Percentiles rank a stretch among this genome's conserved stretches.
Evolutionary conservation across 108 stramenopile species (phyloP).

Genomic region (Cyclotella kingstonii): DNA sequence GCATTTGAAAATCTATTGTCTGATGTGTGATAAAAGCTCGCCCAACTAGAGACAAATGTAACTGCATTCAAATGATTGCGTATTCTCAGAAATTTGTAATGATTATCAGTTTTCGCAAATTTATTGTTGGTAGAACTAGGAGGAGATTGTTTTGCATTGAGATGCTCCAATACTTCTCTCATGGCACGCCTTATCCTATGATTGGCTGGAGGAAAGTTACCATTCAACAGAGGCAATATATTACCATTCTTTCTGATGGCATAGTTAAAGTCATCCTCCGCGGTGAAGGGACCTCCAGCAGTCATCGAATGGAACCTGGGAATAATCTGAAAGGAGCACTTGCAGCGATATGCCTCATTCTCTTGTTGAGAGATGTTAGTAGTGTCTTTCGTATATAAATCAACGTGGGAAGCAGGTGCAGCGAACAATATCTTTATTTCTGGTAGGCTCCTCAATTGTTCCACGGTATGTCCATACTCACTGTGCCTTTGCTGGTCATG

Average conservation of each 20-base stretch:
- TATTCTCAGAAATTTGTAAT: conserved; percentile 11
- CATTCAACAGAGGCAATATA: conserved; percentile 35
- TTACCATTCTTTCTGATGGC: conserved; percentile 47
- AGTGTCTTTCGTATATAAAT: background rate
- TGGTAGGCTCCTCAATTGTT: background rate
- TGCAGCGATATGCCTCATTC: conserved; percentile 52
- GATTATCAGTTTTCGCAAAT: background rate
- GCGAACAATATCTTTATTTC: conserved; percentile 7
- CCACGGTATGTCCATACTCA: background rate
- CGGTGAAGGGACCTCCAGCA: background rate
- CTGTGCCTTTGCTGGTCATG: background rate
- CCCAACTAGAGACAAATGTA: conserved; percentile 67
- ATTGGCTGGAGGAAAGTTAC: conserved; percentile 63
- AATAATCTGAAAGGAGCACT: conserved; percentile 65
- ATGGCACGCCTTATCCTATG: conserved; percentile 57
- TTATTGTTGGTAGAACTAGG: background rate
- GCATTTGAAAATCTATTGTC: background rate
- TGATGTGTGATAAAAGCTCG: conserved; percentile 6
- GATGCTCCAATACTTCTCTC: conserved; percentile 35
- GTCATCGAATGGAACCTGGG: background rate
- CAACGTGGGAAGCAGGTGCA: conserved; percentile 9
- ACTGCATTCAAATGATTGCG: conserved; percentile 46
- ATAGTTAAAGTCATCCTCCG: conserved; percentile 36
- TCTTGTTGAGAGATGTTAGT: background rate
- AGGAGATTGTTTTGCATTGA: conserved; percentile 15